Evolutionary conservation across 2,329 filamentous ascomycete species (phyloP).

Genomic region (Sporothrix inflata): DNA sequence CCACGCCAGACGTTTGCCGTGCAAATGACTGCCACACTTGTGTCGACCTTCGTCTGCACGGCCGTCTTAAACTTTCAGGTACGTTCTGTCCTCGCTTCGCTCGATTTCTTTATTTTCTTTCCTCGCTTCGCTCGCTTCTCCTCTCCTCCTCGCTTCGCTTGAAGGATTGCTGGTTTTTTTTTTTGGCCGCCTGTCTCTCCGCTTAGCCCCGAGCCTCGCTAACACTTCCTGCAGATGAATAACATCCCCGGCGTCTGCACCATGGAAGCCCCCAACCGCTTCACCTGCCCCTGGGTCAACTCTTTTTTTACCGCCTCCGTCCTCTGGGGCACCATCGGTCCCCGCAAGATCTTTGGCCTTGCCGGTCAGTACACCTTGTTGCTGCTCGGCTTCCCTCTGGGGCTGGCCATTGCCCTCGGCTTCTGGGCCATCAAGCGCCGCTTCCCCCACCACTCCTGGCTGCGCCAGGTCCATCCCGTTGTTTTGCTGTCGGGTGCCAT

Average conservation of each 20-base stretch:
- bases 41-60: conserved; percentile 43
- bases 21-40: conserved; percentile 44
- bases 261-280: conserved; percentile 50
- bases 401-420: conserved; percentile 47
- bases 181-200: neutral
- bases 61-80: conserved; percentile 43
- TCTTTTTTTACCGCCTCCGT: conserved; percentile 65
- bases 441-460: conserved; percentile 41
- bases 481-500: conserved; percentile 44
- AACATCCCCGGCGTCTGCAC: conserved; percentile 52
- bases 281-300: conserved; percentile 59
- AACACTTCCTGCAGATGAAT: conserved; percentile 22
- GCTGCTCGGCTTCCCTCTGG: conserved; percentile 41
- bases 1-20: conserved; percentile 44
- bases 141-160: neutral
- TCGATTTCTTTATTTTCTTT: neutral
- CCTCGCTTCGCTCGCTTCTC: neutral
- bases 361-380: conserved; percentile 53
- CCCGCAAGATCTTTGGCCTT: conserved; percentile 54
- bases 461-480: conserved; percentile 48
- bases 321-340: conserved; percentile 65
- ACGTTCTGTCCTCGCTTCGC: neutral
- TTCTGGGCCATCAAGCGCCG: conserved; percentile 44
- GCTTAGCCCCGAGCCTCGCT: neutral
- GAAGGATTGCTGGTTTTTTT: too few species aligned